Evolutionary conservation across 345 rosid species (phyloP).

Genomic region (Leavenworthia alabamica): DNA sequence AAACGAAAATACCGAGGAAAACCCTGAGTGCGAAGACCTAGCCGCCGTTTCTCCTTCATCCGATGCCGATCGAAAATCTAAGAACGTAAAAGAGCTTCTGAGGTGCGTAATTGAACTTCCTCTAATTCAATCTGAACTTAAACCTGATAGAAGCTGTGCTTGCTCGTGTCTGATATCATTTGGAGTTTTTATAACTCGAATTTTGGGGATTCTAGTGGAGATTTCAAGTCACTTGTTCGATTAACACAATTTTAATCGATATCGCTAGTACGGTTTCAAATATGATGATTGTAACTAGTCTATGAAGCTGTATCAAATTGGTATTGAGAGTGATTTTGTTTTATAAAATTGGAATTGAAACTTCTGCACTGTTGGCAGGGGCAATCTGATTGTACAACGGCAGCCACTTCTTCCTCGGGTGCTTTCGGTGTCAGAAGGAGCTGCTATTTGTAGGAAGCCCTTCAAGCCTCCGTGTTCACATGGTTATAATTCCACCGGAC

Average conservation of each 20-base stretch:
- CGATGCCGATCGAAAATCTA: conserved; percentile 62
- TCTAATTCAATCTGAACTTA: background rate
- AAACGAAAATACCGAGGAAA: conserved; percentile 20
- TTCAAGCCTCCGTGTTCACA: conserved; percentile 76
- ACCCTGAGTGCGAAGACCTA: conserved; percentile 20
- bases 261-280: background rate
- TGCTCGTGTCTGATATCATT: background rate
- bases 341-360: conserved; percentile 9
- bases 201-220: background rate
- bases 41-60: conserved; percentile 34
- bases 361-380: conserved; percentile 41
- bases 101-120: conserved; percentile 39
- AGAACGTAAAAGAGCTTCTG: conserved; percentile 82
- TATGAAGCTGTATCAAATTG: background rate
- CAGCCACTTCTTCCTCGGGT: conserved; percentile 82
- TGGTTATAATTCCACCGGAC: conserved; percentile 50
- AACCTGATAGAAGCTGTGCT: background rate
- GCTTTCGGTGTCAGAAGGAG: conserved; percentile 80
- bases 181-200: background rate
- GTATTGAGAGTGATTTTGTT: background rate
- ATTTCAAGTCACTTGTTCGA: conserved; percentile 10
- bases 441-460: conserved; percentile 85
- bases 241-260: background rate
- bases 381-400: conserved; percentile 72
- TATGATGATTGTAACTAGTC: background rate